Percentiles rank a stretch among this genome's conserved stretches.
Conservation (phyloP, 257 asterid species). For the Parsonsia alboflavescens region DNA sequence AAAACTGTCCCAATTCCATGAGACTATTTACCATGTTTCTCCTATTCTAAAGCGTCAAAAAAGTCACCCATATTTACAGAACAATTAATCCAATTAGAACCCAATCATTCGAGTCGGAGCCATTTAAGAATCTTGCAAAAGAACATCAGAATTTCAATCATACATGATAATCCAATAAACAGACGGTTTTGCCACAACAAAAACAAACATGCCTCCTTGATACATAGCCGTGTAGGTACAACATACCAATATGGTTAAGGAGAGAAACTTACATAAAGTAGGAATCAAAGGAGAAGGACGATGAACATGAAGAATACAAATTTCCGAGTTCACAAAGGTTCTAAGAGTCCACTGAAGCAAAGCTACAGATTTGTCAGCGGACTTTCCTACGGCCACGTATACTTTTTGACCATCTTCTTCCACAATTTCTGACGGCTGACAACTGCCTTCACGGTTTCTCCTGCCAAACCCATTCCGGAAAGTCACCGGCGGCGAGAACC, state of each 20-base stretch:
- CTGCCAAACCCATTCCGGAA: slow-evolving; percentile 20
- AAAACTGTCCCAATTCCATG: background rate
- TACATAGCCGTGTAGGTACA: background rate
- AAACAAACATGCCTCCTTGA: background rate
- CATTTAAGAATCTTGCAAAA: background rate
- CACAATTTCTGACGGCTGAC: slow-evolving; percentile 23
- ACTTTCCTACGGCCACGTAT: slow-evolving; percentile 70
- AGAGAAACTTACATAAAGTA: slow-evolving; percentile 54
- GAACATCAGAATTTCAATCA: background rate
- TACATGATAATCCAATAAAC: background rate
- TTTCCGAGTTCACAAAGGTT: slow-evolving; percentile 39
- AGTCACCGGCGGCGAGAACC: slow-evolving; percentile 20
- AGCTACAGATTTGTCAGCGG: slow-evolving; percentile 48
- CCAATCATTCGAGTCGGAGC: background rate
- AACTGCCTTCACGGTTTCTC: slow-evolving; percentile 16
- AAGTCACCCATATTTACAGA: background rate
- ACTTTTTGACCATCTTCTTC: slow-evolving; percentile 37
- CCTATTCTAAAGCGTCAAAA: background rate
- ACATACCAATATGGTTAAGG: background rate
- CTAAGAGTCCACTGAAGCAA: slow-evolving; percentile 59
- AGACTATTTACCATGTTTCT: background rate
- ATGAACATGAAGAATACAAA: slow-evolving; percentile 75
- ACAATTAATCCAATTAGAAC: background rate
- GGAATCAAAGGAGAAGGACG: slow-evolving; percentile 71
- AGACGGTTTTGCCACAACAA: background rate